Conservation (phyloP, 2,329 filamentous ascomycete species). For the Microcyclospora pomicola region DNA sequence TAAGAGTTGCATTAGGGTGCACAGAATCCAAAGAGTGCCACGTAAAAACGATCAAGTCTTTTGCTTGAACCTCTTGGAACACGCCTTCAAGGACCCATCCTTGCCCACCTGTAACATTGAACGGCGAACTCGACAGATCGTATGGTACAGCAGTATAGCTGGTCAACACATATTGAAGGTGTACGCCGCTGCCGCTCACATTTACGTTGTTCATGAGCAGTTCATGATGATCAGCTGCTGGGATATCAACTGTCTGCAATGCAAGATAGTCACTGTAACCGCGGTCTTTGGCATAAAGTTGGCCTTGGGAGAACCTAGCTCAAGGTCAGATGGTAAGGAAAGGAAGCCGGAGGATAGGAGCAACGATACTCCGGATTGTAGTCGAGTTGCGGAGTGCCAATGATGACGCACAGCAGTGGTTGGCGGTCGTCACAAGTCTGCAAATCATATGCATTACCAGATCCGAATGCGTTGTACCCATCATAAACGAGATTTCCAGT, state of each 20-base stretch:
- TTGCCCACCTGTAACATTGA: conserved; percentile 21
- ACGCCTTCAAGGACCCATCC: conserved; percentile 30
- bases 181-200: conserved; percentile 24
- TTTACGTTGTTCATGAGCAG: no score
- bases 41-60: conserved; percentile 41
- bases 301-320: no score
- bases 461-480: conserved; percentile 21
- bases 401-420: conserved; percentile 32
- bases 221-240: conserved; percentile 32
- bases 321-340: conserved; percentile 30
- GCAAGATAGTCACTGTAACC: conserved; percentile 7
- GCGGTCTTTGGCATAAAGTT: no score
- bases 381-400: conserved; percentile 24
- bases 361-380: conserved; percentile 33
- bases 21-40: conserved; percentile 42
- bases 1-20: conserved; percentile 28
- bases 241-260: conserved; percentile 29
- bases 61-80: conserved; percentile 29
- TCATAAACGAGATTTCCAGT: conserved; percentile 19
- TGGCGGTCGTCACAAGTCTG: conserved; percentile 33
- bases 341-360: conserved; percentile 34
- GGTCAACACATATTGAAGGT: conserved; percentile 11
- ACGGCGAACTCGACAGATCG: conserved; percentile 30
- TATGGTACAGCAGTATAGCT: conserved; percentile 17
- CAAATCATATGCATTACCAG: conserved; percentile 31